Percentiles rank a stretch among this genome's conserved stretches.
Evolutionary conservation across 2,329 filamentous ascomycete species (phyloP).

Genomic region (Cladophialophora yegresii): DNA sequence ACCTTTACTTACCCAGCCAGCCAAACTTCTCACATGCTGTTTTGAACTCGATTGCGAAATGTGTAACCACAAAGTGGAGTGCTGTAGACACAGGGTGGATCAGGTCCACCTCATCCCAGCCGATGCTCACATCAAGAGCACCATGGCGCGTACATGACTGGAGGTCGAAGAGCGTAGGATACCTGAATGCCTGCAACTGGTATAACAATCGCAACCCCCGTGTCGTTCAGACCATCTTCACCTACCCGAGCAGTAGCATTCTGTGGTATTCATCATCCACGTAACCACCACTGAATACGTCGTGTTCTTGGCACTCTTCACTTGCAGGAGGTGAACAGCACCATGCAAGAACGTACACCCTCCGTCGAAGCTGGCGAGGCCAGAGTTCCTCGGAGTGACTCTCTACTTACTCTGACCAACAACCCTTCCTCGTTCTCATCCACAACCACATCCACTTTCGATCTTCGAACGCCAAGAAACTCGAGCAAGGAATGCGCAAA

Average conservation of each 20-base stretch:
- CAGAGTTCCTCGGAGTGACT: slow-evolving; percentile 8
- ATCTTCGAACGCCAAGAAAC: not conserved
- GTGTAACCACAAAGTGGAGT: not conserved
- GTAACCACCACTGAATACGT: not conserved
- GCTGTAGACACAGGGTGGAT: not conserved
- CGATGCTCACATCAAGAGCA: not conserved
- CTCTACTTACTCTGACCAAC: slow-evolving; percentile 24
- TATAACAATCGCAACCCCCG: not conserved
- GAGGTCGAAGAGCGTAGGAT: not conserved
- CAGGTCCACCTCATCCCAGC: not conserved
- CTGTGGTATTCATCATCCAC: not conserved
- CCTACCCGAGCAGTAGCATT: not conserved
- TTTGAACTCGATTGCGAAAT: not conserved
- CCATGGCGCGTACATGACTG: not conserved
- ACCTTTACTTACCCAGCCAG: not conserved
- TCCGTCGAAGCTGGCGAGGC: slow-evolving; percentile 11
- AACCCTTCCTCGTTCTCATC: slow-evolving; percentile 6
- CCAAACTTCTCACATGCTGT: not conserved
- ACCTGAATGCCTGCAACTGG: not conserved
- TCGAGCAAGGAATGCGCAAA: slow-evolving; percentile 14
- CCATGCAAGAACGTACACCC: slow-evolving; percentile 9
- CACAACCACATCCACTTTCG: not conserved
- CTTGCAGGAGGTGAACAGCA: not conserved
- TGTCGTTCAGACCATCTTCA: not conserved
- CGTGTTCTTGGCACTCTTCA: slow-evolving; percentile 13